phyloP scores from a whole-genome alignment of 192 early-diverging fungal genomes.

The Chytriomyces confervae region DNA sequence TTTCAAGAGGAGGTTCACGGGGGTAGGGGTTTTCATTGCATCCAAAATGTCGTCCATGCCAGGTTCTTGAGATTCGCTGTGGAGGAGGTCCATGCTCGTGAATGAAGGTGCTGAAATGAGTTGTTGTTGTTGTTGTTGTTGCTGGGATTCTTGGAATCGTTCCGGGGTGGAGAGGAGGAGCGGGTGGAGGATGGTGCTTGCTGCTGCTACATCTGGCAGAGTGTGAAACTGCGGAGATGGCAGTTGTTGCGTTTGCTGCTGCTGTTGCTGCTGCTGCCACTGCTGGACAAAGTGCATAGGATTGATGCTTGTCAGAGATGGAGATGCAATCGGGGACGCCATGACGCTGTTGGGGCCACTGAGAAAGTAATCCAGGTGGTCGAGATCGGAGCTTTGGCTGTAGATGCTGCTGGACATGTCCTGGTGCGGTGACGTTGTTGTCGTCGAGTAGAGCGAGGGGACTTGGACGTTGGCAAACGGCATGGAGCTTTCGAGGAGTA shows the following conservation, averaged over 20 bases:
- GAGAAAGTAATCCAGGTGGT: background rate
- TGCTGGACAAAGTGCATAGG: background rate
- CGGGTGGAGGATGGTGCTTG: background rate
- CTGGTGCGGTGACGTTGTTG: no score
- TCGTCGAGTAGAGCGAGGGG: no score
- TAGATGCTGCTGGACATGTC: no score
- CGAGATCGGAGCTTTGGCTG: no score
- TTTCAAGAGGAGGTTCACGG: background rate
- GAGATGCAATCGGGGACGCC: background rate
- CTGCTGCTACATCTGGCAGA: background rate
- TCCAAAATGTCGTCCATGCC: background rate
- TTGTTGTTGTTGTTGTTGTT: background rate
- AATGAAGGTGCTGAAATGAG: background rate
- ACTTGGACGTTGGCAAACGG: no score
- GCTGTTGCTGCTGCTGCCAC: background rate
- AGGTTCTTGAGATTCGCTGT: background rate
- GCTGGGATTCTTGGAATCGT: background rate
- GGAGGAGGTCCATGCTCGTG: background rate
- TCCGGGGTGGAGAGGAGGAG: background rate
- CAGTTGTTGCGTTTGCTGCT: background rate
- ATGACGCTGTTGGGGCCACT: background rate
- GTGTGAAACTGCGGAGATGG: background rate
- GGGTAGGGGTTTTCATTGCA: background rate
- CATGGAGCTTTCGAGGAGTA: no score
- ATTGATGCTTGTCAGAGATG: background rate